Percentiles rank a stretch among this genome's conserved stretches.
These are phyloP conservation scores for Trichoderma hamatum DNA, from an alignment of 2,329 filamentous ascomycete species.

Conservation along the genomic window DNA sequence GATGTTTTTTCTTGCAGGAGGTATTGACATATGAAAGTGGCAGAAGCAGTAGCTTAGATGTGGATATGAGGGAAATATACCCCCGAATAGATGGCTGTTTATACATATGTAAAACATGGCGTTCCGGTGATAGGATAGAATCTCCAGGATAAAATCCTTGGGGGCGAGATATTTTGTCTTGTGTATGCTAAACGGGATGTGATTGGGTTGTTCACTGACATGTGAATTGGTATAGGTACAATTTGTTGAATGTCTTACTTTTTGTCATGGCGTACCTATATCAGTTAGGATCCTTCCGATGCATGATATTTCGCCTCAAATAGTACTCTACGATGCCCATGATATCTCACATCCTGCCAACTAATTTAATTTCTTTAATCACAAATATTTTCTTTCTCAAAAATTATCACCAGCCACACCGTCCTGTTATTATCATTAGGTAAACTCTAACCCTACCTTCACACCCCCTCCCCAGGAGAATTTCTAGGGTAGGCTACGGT, in stretches of 20 bases:
- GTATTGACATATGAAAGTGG: neutral
- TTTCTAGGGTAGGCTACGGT: constrained; percentile 2
- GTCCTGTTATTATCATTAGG: neutral
- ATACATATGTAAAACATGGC: neutral
- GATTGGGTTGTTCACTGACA: neutral
- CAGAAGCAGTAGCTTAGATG: neutral
- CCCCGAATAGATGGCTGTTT: neutral
- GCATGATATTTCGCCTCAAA: neutral
- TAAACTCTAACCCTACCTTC: neutral
- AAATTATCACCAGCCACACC: neutral
- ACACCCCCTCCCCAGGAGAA: neutral
- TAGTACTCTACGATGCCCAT: neutral
- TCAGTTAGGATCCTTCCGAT: neutral
- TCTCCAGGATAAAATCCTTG: neutral
- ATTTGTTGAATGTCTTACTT: no score
- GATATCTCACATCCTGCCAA: neutral
- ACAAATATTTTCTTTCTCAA: neutral
- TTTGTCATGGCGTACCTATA: no score
- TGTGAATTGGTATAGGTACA: neutral
- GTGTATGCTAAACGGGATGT: neutral
- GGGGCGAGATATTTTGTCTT: neutral
- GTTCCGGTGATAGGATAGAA: neutral
- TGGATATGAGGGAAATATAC: constrained; percentile 12
- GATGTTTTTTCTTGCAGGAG: neutral
- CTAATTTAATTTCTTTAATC: neutral